These are phyloP conservation scores for Paecilomyces sp. DNA, from an alignment of 2,329 filamentous ascomycete genomes.

Conservation along the genomic window DNA sequence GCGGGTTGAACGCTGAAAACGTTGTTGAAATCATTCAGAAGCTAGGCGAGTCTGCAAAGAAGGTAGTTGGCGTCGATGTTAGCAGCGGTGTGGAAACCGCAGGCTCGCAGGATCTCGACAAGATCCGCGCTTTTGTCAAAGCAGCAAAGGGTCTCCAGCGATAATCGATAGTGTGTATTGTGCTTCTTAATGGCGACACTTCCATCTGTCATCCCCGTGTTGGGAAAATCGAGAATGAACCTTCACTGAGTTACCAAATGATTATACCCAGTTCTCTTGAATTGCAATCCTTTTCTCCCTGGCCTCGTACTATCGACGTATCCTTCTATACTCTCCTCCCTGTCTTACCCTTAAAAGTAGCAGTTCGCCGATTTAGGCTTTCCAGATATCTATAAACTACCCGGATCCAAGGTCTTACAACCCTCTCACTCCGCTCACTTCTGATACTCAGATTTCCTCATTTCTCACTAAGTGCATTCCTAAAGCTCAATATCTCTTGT, in stretches of 20 bases:
- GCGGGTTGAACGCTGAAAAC: slow-evolving; percentile 75
- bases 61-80: slow-evolving; percentile 79
- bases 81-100: slow-evolving; percentile 87
- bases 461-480: background rate
- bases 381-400: background rate
- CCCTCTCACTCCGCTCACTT: background rate
- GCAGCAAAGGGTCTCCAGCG: slow-evolving; percentile 54
- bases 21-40: slow-evolving; percentile 59
- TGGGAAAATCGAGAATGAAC: background rate
- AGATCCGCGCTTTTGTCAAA: slow-evolving; percentile 73
- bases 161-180: slow-evolving; percentile 10
- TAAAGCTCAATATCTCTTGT: background rate
- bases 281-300: background rate
- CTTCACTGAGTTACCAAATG: background rate
- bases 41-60: slow-evolving; percentile 53
- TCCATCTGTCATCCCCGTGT: background rate
- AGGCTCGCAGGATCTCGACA: slow-evolving; percentile 71
- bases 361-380: background rate
- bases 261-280: background rate
- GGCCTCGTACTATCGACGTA: background rate
- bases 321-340: background rate
- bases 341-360: background rate
- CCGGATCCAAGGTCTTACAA: background rate
- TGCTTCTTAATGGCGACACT: background rate
- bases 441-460: background rate